phyloP scores from a whole-genome alignment of 768 basidiomycete species.

The Tephrocybe sp. region DNA sequence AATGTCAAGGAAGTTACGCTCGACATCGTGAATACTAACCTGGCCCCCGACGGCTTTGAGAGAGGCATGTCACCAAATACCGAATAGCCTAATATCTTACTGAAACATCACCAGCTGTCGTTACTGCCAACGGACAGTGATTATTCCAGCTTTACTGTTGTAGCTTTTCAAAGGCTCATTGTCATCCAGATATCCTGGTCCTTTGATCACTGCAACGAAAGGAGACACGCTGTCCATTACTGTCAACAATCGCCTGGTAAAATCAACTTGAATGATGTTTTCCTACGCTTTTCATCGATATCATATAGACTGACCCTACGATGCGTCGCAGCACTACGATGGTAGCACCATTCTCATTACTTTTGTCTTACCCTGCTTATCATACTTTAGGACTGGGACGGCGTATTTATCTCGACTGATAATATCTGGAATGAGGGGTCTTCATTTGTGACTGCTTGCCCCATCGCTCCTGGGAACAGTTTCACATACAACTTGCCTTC shows the following conservation, averaged over 20 bases:
- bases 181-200: slow-evolving; percentile 9
- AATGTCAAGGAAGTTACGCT: slow-evolving; percentile 12
- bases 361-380: not conserved
- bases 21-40: slow-evolving; percentile 15
- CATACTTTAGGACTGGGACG: slow-evolving; percentile 18
- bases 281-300: not conserved
- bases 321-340: slow-evolving; percentile 22
- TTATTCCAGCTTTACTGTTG: not conserved
- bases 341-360: not conserved
- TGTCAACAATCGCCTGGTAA: slow-evolving; percentile 16
- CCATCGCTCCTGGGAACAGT: slow-evolving; percentile 24
- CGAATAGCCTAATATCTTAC: not conserved
- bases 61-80: slow-evolving; percentile 14
- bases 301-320: slow-evolving; percentile 16
- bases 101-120: not conserved
- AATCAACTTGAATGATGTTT: not conserved
- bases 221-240: slow-evolving; percentile 14
- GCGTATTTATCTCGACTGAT: slow-evolving; percentile 19
- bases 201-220: slow-evolving; percentile 14
- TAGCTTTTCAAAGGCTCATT: not conserved
- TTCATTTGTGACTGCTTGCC: slow-evolving; percentile 23
- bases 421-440: slow-evolving; percentile 23
- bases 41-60: slow-evolving; percentile 22
- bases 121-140: slow-evolving; percentile 14
- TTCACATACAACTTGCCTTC: slow-evolving; percentile 27